Evolutionary conservation across 805 yeast species (phyloP).

Genomic region (Wickerhamomyces bovis): DNA sequence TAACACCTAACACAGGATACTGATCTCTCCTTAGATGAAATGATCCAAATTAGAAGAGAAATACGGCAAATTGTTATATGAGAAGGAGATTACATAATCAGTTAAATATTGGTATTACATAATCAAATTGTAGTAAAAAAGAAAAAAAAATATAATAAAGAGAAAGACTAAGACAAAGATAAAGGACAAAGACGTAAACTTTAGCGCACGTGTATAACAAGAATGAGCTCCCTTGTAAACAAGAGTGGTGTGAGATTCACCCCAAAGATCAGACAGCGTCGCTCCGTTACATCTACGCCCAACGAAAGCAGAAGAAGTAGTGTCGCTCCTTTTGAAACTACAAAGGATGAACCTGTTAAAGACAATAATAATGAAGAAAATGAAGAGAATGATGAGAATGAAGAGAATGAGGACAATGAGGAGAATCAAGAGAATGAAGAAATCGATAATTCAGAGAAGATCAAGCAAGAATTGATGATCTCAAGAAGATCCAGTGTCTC

Average conservation of each 20-base stretch:
- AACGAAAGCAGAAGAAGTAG: constrained; percentile 22
- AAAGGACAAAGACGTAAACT: not conserved
- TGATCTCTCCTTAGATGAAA: constrained; percentile 5
- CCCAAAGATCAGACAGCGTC: constrained; percentile 48
- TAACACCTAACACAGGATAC: constrained; percentile 7
- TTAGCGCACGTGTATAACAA: not conserved
- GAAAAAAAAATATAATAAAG: not conserved
- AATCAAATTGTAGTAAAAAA: not conserved
- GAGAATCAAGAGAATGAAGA: constrained; percentile 11
- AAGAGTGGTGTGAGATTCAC: constrained; percentile 57
- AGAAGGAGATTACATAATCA: not conserved
- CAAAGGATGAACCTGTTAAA: constrained; percentile 7
- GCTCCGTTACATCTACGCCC: constrained; percentile 27
- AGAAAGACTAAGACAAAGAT: not conserved
- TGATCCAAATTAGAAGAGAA: constrained; percentile 10
- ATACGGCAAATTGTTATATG: constrained; percentile 1
- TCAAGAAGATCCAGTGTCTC: constrained; percentile 15
- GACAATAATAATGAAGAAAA: constrained; percentile 5
- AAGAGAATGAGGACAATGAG: constrained; percentile 7
- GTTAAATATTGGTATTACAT: too few relatives aligned
- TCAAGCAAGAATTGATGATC: constrained; percentile 2
- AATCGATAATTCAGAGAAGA: constrained; percentile 2
- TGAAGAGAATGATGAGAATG: constrained; percentile 7
- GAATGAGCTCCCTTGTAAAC: constrained; percentile 39
- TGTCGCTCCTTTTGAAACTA: constrained; percentile 10